These are phyloP conservation scores for Blepharisma japonicum DNA, from an alignment of 73 alveolate species.

Conservation along the genomic window DNA sequence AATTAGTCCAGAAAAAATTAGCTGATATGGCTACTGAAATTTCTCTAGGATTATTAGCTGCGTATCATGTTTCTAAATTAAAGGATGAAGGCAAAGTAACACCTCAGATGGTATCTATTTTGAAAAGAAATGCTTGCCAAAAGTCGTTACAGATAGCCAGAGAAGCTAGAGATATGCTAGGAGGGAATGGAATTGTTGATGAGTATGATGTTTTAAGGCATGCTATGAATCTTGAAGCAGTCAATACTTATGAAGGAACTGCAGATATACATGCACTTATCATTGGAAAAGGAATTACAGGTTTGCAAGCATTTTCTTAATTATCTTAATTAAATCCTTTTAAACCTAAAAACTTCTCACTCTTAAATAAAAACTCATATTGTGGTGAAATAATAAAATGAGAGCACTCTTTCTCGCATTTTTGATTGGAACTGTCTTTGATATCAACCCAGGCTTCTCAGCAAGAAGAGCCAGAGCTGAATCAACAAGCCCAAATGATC, in stretches of 20 bases:
- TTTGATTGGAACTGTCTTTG: too few relatives aligned
- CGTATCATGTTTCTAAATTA: conserved; percentile 51
- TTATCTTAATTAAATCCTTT: too few relatives aligned
- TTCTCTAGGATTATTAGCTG: conserved; percentile 68
- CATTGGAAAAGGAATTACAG: conserved; percentile 82
- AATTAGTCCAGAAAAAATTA: conserved; percentile 72
- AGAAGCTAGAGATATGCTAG: conserved; percentile 83
- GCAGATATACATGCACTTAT: conserved; percentile 78
- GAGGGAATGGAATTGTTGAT: conserved; percentile 85
- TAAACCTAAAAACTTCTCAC: too few relatives aligned
- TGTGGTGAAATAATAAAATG: too few relatives aligned
- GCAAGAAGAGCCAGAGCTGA: too few relatives aligned
- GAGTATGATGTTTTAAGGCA: conserved; percentile 78
- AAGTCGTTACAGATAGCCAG: conserved; percentile 61
- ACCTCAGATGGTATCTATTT: conserved; percentile 74
- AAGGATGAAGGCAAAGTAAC: conserved; percentile 65
- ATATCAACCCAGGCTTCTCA: too few relatives aligned
- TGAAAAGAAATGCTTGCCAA: conserved; percentile 71
- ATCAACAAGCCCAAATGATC: too few relatives aligned
- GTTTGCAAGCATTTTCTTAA: conserved; percentile 58
- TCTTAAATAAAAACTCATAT: too few relatives aligned
- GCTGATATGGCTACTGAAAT: conserved; percentile 85
- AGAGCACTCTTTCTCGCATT: too few relatives aligned
- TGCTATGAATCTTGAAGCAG: conserved; percentile 67
- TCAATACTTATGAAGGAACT: conserved; percentile 84